Percentiles rank a stretch among this genome's conserved stretches.
Conservation (phyloP, 352 stramenopile species). For the Peronospora tabacina region DNA sequence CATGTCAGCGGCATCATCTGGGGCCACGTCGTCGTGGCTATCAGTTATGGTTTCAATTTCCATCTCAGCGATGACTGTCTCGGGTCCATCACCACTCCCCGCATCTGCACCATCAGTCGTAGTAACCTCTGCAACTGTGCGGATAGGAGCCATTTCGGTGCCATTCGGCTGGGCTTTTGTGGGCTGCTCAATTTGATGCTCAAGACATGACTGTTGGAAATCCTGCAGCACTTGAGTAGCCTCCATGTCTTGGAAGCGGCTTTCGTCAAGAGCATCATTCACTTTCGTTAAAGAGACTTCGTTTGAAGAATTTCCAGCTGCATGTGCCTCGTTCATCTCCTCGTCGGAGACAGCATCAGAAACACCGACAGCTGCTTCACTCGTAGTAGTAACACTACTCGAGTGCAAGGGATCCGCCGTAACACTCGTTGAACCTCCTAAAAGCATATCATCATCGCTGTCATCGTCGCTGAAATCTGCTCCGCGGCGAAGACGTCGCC, state of each 20-base stretch:
- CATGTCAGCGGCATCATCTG: not conserved
- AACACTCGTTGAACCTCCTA: conserved; percentile 7
- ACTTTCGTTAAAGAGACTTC: conserved; percentile 1
- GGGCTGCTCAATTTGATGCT: conserved; percentile 7
- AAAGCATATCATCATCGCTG: conserved; percentile 42
- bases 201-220: not conserved
- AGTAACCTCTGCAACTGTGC: not conserved
- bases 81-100: conserved; percentile 3
- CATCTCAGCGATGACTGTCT: conserved; percentile 9
- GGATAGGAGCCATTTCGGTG: not conserved
- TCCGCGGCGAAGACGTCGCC: conserved; percentile 42
- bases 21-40: conserved; percentile 2
- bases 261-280: conserved; percentile 1
- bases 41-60: conserved; percentile 7
- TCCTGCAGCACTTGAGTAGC: conserved; percentile 11
- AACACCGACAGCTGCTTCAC: conserved; percentile 1
- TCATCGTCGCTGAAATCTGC: conserved; percentile 34
- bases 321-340: conserved; percentile 7
- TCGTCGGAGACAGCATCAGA: not conserved
- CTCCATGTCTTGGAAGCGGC: conserved; percentile 11
- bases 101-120: not conserved
- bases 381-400: not conserved
- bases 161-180: conserved; percentile 4
- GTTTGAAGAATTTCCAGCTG: conserved; percentile 4
- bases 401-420: conserved; percentile 5